Conservation (phyloP, 306 rosid genomes). For the Cucumis hystrix region DNA sequence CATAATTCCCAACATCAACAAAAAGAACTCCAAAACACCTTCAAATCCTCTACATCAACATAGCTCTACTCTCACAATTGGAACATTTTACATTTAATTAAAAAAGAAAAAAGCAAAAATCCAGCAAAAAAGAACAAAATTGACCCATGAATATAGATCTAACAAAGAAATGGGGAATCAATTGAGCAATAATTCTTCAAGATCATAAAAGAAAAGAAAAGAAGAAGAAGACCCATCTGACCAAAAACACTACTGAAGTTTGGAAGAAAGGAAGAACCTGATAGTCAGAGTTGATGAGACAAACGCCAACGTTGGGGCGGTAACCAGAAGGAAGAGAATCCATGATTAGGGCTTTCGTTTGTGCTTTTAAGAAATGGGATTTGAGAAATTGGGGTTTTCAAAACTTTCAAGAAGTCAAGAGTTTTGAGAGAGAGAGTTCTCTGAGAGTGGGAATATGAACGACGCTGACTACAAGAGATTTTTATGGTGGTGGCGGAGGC, state of each 20-base stretch:
- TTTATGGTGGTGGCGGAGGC: constrained; percentile 13
- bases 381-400: neutral
- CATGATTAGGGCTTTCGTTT: constrained; percentile 16
- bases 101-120: too few relatives aligned
- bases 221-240: neutral
- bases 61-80: neutral
- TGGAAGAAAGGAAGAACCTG: constrained; percentile 20
- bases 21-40: neutral
- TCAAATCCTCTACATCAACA: neutral
- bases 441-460: constrained; percentile 23
- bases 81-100: neutral
- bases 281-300: constrained; percentile 70
- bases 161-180: neutral
- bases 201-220: neutral
- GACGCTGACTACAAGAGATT: constrained; percentile 34
- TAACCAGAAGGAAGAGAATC: constrained; percentile 85
- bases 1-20: neutral
- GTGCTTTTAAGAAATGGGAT: neutral
- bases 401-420: neutral
- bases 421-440: neutral
- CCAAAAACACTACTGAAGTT: neutral
- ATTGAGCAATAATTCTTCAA: neutral
- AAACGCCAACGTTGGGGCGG: constrained; percentile 97
- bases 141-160: neutral
- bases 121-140: neutral